These are phyloP conservation scores for Quercus dentata DNA, from an alignment of 306 rosid species.

Conservation along the genomic window DNA sequence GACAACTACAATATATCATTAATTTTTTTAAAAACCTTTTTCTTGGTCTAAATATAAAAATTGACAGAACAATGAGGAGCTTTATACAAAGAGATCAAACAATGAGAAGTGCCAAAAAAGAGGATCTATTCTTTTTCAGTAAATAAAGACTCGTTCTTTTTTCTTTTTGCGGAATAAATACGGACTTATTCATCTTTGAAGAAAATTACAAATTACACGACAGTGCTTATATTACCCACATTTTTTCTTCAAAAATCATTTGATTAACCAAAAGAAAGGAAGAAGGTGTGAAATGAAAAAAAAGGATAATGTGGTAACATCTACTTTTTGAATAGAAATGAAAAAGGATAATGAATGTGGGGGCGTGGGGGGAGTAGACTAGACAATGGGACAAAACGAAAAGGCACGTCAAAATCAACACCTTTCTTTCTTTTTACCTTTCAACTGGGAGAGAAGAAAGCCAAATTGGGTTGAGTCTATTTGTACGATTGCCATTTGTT, in stretches of 20 bases:
- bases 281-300: too few species aligned
- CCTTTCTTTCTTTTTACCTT: slow-evolving; percentile 11
- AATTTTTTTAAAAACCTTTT: too few species aligned
- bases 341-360: neutral
- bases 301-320: neutral
- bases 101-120: neutral
- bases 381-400: neutral
- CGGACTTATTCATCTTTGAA: neutral
- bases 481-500: neutral
- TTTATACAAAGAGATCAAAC: neutral
- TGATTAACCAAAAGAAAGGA: too few species aligned
- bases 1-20: too few species aligned
- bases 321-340: neutral
- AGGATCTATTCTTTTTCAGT: neutral
- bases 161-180: neutral
- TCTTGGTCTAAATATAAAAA: too few species aligned
- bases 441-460: neutral
- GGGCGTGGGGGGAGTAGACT: neutral
- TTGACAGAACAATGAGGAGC: too few species aligned
- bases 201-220: neutral
- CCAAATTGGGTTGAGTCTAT: neutral
- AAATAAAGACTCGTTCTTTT: neutral
- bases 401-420: slow-evolving; percentile 22
- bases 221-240: neutral
- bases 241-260: too few species aligned